Base-by-base conservation (phyloP, 2,329 filamentous ascomycete species). In the Diaporthe destruens region DNA sequence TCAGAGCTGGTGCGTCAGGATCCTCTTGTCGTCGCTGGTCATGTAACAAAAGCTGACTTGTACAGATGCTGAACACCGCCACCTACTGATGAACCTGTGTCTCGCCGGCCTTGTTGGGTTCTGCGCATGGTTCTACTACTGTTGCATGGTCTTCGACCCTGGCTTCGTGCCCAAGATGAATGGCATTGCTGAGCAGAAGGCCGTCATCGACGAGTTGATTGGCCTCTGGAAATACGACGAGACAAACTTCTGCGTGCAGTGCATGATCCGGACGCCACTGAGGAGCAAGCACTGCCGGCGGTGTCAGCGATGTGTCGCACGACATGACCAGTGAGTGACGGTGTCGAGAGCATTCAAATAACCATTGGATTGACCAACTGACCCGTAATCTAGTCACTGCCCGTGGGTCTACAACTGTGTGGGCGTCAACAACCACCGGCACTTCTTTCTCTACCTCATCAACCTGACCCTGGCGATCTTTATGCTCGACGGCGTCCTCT, bases 361-460 rank as follows among this genome's bases (percentile, higher is more conserved):
- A 29, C 12, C 39, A 16, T 14, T 8, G 5, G n/a, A 25, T 57
- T 23, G 12, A 14, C 7, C 25, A 12, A 11, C 51, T 54, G 34
- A 72, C 44, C 32, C 9, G 16, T 11, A 20, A 2, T 18, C 36
- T 69, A 97, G 94, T 79, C 96, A 99, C 80, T 99, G 96, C 79
- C 96, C 96, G 0, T 99, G 96, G 96, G 94, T 98, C 32, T 93
- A 97, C 83, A 98, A 98, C 82, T 99, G 96, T 78, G 90, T 99
- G 54, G 96, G 94, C 55, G 90, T 96, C 75, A 98, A 98, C 84
- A 99, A 98, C 81, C 93, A 98, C 79, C 92, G 96, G 18, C 95
- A 98, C 77, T 99, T 99, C 82, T 93, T 98, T 79, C 85, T 98
- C 65, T 99, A 98, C 80, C 88, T 99, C 23, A 84, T 97, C 54